A percentile compares a stretch with the other conserved stretches of the same genome.
phyloP scores from a whole-genome alignment of 129 eudicot species.

The Tanacetum coccineum region DNA sequence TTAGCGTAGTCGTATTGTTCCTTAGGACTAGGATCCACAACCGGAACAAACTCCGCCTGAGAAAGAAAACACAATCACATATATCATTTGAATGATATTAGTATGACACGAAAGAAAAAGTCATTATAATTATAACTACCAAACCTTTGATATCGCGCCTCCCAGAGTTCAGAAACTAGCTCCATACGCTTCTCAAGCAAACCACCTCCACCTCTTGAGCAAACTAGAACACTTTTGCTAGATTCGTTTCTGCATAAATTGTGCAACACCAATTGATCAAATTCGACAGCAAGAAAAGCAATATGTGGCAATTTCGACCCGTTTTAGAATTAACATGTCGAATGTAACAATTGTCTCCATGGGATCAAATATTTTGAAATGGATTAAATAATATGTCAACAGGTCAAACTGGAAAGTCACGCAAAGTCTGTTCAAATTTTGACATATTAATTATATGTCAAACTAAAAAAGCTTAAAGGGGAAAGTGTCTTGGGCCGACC shows the following conservation, averaged over 20 bases:
- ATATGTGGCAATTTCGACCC: no score
- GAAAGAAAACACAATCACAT: constrained; percentile 7
- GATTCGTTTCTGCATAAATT: neutral
- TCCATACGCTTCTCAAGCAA: constrained; percentile 88
- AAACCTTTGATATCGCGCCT: constrained; percentile 67
- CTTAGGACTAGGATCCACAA: constrained; percentile 81
- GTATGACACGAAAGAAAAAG: neutral
- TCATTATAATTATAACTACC: constrained; percentile 19
- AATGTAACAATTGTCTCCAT: no score
- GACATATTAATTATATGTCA: neutral
- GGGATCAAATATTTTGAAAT: no score
- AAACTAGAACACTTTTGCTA: constrained; percentile 61
- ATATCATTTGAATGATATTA: constrained; percentile 10
- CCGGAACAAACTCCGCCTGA: constrained; percentile 88
- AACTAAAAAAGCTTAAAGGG: constrained; percentile 23
- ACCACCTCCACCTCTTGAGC: constrained; percentile 99
- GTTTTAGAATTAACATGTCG: no score
- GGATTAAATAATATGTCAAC: no score
- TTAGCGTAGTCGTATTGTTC: constrained; percentile 96
- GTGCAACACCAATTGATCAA: neutral
- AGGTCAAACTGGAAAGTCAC: no score
- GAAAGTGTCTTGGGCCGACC: neutral
- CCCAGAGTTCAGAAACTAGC: constrained; percentile 83
- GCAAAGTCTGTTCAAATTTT: neutral
- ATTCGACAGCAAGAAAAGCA: neutral